A percentile compares a stretch with the other conserved stretches of the same genome.
Conservation (phyloP, 1,284 basidiomycete genomes). For the Puccinia coronata region DNA sequence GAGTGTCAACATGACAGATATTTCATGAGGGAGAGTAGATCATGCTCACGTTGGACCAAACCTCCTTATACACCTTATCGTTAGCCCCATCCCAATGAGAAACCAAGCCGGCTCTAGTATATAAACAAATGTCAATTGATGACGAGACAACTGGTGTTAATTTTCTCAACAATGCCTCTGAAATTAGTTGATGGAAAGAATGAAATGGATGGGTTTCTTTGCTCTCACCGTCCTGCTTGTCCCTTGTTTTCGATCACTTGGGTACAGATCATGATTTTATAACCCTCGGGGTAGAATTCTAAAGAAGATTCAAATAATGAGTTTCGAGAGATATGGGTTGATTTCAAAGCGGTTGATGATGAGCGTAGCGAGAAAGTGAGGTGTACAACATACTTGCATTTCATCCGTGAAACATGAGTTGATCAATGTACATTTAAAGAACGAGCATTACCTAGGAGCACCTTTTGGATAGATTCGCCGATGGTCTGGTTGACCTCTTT, state of each 20-base stretch:
- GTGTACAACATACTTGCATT: not conserved
- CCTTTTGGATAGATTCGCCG: constrained; percentile 15
- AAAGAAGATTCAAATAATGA: not conserved
- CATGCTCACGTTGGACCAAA: constrained; percentile 42
- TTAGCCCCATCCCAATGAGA: constrained; percentile 35
- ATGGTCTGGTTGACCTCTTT: constrained; percentile 15
- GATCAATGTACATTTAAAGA: not conserved
- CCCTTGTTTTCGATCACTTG: constrained; percentile 40
- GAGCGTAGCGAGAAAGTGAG: not conserved
- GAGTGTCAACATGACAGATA: not conserved
- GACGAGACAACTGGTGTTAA: not conserved
- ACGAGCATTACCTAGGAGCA: constrained; percentile 8
- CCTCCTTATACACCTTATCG: constrained; percentile 34
- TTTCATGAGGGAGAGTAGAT: not conserved
- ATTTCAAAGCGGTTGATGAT: not conserved
- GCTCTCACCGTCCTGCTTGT: constrained; percentile 34
- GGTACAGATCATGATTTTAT: constrained; percentile 38
- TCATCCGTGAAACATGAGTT: not conserved
- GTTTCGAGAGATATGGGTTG: not conserved
- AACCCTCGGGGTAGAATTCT: constrained; percentile 30
- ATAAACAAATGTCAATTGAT: not conserved
- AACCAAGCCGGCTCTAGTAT: constrained; percentile 36
- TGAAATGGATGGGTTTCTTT: not conserved
- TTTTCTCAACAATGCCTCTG: not conserved
- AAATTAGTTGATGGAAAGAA: not conserved